Percentiles rank a stretch among this genome's conserved stretches.
These are phyloP conservation scores for Penicillium sp. DNA, from an alignment of 2,329 filamentous ascomycete species.

Conservation along the genomic window DNA sequence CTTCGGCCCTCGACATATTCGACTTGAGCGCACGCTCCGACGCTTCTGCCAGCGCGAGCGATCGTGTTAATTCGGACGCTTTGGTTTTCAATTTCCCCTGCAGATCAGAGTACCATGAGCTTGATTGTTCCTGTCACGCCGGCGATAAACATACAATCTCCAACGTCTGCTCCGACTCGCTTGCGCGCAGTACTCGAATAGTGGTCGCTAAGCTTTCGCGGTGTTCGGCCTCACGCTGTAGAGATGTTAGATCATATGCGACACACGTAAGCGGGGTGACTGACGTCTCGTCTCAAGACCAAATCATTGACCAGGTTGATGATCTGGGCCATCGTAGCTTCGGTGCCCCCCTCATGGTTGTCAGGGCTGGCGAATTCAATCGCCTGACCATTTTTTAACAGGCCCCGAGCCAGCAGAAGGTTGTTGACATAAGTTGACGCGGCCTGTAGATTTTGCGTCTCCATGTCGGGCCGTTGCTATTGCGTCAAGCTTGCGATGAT, in stretches of 20 bases:
- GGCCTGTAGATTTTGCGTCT: constrained; percentile 56
- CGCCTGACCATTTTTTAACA: constrained; percentile 58
- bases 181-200: constrained; percentile 73
- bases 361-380: constrained; percentile 80
- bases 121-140: not conserved
- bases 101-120: not conserved
- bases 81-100: constrained; percentile 58
- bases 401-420: constrained; percentile 63
- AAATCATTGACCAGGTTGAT: constrained; percentile 95
- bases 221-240: constrained; percentile 82
- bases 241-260: constrained; percentile 11
- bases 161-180: constrained; percentile 71
- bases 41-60: constrained; percentile 63
- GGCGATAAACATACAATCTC: constrained; percentile 58
- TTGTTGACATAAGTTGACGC: constrained; percentile 68
- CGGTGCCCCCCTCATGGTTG: constrained; percentile 59
- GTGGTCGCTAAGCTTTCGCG: constrained; percentile 79
- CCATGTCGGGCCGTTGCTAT: constrained; percentile 39
- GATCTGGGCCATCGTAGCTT: constrained; percentile 76
- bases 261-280: constrained; percentile 34
- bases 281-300: constrained; percentile 83
- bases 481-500: constrained; percentile 25
- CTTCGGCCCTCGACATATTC: constrained; percentile 73
- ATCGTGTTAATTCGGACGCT: constrained; percentile 58
- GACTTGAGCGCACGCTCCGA: constrained; percentile 70